Base-by-base conservation (phyloP, 1,139 yeast species). In the Saccharomycopsis crataegensis region DNA sequence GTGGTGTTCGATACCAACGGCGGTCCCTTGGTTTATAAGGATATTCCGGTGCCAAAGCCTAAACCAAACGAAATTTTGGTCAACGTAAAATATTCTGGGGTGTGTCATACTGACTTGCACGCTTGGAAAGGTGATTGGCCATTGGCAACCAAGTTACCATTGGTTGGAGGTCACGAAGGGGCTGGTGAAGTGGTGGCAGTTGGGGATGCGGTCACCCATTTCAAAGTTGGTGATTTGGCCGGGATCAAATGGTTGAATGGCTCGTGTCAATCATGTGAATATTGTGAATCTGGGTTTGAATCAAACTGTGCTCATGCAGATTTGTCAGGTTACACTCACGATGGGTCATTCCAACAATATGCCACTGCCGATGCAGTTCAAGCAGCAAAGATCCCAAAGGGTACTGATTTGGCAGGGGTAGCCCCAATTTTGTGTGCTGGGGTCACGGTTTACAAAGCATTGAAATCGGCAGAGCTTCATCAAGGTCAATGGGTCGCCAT, bases 81-180 rank as follows among this genome's bases (percentile, higher is more conserved):
- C 64, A 76, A 80, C 62, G 79, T 81, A 62, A 79, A 79, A 67
- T 81, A 79, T 70, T 80, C 86, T 12, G 86, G 86, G 67, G 86
- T 81, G 46, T 81, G 86, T 66, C 86, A 80, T 70, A 81, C 86
- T 47, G 86, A 81, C 65, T 73, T 80, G 65, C 86, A 81, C 67
- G 86, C 85, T 51, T 80, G 85, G 84, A 77, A 80, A 66, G 85
- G 85, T 65, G 86, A 80, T 66, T 79, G 85, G 85, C 85, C 86
- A 54, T 70, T 80, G 62, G 73, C 67, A 32, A 73, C 78, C 59
- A 81, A 80, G 64, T 71, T 81, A 63, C 86, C 86, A 50, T 72
- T 81, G 61, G 85, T 82, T 43, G 86, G 86, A 65, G 85, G 85
- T 63, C 85, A 80, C 68, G 85, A 80, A 68, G 85, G 85, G 71